A percentile compares a stretch with the other conserved stretches of the same genome.
Evolutionary conservation across 2,329 filamentous ascomycete genomes (phyloP).

Genomic region (Colletotrichum sojae): DNA sequence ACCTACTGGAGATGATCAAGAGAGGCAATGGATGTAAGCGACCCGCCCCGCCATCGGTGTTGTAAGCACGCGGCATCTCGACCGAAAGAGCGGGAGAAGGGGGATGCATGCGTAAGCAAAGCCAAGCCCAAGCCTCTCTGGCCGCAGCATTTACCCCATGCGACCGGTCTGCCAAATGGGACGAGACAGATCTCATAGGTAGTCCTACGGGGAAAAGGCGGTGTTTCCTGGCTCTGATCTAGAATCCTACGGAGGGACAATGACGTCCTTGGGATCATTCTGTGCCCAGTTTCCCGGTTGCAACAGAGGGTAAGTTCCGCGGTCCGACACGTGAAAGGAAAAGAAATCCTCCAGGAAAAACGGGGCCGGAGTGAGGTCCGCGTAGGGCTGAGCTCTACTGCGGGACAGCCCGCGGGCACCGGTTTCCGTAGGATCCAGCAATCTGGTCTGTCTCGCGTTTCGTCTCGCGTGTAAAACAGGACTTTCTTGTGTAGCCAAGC

Average conservation of each 20-base stretch:
- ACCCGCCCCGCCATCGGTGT: neutral
- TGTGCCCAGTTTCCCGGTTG: neutral
- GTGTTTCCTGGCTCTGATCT: neutral
- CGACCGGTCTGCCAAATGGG: neutral
- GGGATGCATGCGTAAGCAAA: constrained; percentile 1
- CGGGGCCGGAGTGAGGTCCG: neutral
- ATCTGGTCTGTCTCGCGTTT: neutral
- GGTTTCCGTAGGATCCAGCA: constrained; percentile 2
- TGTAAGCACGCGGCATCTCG: constrained; percentile 2
- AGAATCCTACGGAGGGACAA: neutral
- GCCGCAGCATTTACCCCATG: no score
- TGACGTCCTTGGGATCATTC: neutral
- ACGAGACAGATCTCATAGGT: neutral
- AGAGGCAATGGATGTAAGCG: constrained; percentile 1
- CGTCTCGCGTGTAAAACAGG: no score
- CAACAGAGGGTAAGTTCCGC: neutral
- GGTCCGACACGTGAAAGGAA: neutral
- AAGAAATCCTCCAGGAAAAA: neutral
- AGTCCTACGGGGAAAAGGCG: no score
- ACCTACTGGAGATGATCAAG: neutral
- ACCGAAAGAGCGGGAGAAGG: neutral
- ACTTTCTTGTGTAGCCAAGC: no score
- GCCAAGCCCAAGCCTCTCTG: neutral
- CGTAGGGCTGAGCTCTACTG: neutral
- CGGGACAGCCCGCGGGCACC: constrained; percentile 2